Percentiles rank a stretch among this genome's conserved stretches.
Evolutionary conservation across 208 protist genomes (phyloP).

Genomic region (Wallacemonas rigidus): DNA sequence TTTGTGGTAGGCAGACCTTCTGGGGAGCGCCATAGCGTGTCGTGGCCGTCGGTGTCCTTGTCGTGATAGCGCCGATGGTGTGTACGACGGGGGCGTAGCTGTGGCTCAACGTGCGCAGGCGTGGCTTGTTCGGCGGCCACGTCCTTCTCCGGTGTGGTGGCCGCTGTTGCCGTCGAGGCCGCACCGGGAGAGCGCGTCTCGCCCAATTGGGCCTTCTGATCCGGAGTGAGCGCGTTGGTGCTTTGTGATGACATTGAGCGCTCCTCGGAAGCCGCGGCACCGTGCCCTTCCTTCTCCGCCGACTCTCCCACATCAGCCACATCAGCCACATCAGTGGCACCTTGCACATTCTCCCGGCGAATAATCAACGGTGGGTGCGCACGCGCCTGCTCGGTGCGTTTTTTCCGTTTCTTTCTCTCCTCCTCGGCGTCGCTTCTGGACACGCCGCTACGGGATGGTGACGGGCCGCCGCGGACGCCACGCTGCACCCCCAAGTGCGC

Average conservation of each 20-base stretch:
- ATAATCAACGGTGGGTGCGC: constrained; percentile 1
- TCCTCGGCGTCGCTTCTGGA: background rate
- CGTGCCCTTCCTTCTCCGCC: background rate
- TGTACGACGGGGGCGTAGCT: background rate
- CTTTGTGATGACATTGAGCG: constrained; percentile 23
- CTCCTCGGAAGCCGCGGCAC: constrained; percentile 1
- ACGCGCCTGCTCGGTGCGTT: background rate
- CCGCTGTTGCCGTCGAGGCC: background rate
- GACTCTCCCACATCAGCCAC: no score
- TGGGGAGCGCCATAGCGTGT: no score
- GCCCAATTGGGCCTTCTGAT: constrained; percentile 2
- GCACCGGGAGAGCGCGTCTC: background rate
- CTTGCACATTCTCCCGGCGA: background rate
- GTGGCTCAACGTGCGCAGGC: no score
- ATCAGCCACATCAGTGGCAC: background rate
- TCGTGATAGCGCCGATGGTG: background rate
- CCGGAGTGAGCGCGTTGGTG: constrained; percentile 24
- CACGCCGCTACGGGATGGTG: background rate
- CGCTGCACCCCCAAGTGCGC: background rate
- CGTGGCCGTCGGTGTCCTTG: background rate
- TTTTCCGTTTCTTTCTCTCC: constrained; percentile 4
- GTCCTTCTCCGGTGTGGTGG: background rate
- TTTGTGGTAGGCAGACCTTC: no score
- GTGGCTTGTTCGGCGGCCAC: no score
- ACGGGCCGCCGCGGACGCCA: no score